phyloP scores from a whole-genome alignment of 768 basidiomycete species.

The Leucocoprinus leucothites region DNA sequence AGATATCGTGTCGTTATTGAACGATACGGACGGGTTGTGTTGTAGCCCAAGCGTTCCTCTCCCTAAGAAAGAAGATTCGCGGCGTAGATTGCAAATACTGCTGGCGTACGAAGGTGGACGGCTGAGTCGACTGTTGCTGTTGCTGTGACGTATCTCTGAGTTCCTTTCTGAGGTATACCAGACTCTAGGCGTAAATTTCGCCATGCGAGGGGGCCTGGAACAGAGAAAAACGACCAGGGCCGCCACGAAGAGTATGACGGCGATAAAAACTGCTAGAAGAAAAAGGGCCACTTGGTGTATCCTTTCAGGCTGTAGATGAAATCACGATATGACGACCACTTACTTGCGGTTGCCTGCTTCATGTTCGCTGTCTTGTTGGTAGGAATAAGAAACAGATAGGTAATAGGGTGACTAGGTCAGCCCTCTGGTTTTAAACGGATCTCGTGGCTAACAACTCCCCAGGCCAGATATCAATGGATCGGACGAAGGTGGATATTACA shows the following conservation, averaged over 20 bases:
- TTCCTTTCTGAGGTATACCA: slow-evolving; percentile 6
- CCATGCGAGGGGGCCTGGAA: slow-evolving; percentile 1
- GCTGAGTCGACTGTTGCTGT: not conserved
- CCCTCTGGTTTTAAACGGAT: not conserved
- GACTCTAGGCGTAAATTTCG: slow-evolving; percentile 8
- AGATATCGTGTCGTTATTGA: slow-evolving; percentile 3
- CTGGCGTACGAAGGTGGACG: slow-evolving; percentile 1
- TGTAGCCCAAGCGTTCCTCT: not conserved
- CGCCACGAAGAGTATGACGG: slow-evolving; percentile 2
- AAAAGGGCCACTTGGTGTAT: slow-evolving; percentile 7
- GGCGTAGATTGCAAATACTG: not conserved
- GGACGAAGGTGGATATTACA: not conserved
- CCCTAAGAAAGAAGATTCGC: not conserved
- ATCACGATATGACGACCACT: not conserved
- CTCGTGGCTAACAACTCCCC: not conserved
- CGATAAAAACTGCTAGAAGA: slow-evolving; percentile 1
- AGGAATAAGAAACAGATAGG: not conserved
- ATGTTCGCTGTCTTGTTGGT: not conserved
- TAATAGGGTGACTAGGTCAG: not conserved
- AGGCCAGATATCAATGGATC: slow-evolving; percentile 2
- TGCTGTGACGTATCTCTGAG: not conserved
- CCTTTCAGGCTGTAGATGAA: not conserved
- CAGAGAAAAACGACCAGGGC: slow-evolving; percentile 3
- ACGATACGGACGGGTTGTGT: not conserved
- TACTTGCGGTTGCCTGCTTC: slow-evolving; percentile 8